Percentiles rank a stretch among this genome's conserved stretches.
phyloP scores from a whole-genome alignment of 306 rosid genomes.

The Vigna mungo region DNA sequence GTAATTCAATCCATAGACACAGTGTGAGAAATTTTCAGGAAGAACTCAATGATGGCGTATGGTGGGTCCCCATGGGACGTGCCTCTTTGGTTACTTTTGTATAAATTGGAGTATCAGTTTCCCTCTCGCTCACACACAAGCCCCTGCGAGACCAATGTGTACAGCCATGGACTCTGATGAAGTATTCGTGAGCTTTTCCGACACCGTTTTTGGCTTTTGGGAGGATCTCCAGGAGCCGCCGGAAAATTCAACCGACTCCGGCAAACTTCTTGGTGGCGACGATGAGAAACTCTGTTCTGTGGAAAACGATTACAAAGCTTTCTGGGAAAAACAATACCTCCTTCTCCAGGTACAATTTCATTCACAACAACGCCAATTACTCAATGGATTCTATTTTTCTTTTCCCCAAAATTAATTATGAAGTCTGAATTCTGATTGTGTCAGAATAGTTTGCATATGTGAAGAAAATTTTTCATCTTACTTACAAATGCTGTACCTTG shows the following conservation, averaged over 20 bases:
- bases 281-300: conserved; percentile 32
- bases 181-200: conserved; percentile 50
- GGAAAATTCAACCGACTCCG: conserved; percentile 54
- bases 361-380: not conserved
- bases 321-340: conserved; percentile 75
- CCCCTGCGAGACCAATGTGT: too few relatives aligned
- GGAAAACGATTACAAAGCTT: conserved; percentile 52
- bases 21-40: not conserved
- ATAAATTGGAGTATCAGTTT: conserved; percentile 27
- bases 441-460: too few relatives aligned
- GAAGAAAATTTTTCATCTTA: not conserved
- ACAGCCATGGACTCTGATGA: not conserved
- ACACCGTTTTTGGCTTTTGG: conserved; percentile 63
- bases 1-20: not conserved
- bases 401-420: too few relatives aligned
- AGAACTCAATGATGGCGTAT: not conserved
- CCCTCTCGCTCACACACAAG: not conserved
- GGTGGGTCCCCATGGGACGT: not conserved
- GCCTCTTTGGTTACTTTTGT: not conserved
- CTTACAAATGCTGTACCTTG: not conserved
- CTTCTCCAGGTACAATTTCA: conserved; percentile 60
- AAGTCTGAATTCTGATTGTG: too few relatives aligned
- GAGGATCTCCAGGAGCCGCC: conserved; percentile 52
- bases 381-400: not conserved
- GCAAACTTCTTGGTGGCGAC: conserved; percentile 1